phyloP scores from a whole-genome alignment of 164 flowering plant species.

The Cinnamomum chago region DNA sequence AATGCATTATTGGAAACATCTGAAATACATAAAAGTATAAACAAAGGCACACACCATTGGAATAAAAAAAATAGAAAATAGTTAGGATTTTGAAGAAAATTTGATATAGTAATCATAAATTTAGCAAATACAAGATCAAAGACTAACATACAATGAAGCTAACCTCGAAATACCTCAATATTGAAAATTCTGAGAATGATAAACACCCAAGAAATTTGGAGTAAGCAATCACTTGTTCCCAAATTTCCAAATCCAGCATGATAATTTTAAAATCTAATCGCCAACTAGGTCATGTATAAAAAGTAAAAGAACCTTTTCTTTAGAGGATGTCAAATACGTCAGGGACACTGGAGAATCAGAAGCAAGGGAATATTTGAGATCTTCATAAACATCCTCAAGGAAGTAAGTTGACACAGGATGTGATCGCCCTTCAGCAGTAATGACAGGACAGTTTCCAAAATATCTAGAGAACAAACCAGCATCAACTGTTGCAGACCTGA shows the following conservation, averaged over 20 bases:
- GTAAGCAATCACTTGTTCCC: background rate
- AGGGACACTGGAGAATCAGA: conserved; percentile 80
- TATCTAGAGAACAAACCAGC: conserved; percentile 69
- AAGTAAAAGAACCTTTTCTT: conserved; percentile 42
- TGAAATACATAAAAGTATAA: too few species aligned
- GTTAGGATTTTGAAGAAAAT: too few species aligned
- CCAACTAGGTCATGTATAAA: background rate
- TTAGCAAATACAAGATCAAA: too few species aligned
- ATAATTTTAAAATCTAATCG: background rate
- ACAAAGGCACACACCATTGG: too few species aligned
- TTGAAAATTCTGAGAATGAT: too few species aligned
- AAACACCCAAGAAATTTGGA: background rate
- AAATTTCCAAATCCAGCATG: background rate
- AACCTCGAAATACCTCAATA: too few species aligned
- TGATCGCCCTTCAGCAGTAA: conserved; percentile 77
- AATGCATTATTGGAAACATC: too few species aligned
- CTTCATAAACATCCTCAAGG: conserved; percentile 86
- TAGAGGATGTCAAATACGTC: conserved; percentile 27
- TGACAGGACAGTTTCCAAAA: conserved; percentile 77
- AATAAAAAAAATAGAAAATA: too few species aligned
- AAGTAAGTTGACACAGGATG: conserved; percentile 79
- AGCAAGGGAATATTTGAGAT: conserved; percentile 56
- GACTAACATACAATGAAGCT: too few species aligned
- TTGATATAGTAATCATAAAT: too few species aligned
- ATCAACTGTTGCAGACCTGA: conserved; percentile 96